Base-by-base conservation (phyloP, 345 rosid genomes). In the Corchorus olitorius region DNA sequence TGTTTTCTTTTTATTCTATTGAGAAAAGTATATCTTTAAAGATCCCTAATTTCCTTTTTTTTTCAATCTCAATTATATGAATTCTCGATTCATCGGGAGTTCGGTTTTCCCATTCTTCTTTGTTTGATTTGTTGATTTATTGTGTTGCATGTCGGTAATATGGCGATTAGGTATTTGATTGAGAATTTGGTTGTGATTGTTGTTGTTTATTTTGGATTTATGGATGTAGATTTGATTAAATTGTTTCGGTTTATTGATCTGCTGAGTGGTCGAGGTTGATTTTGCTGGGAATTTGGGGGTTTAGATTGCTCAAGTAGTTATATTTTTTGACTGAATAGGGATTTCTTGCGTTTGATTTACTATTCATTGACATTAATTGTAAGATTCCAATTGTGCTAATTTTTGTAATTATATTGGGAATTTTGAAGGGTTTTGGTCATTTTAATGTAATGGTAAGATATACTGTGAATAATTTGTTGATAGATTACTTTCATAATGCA, bases 1-100 rank as follows among this genome's bases (percentile, higher is more conserved):
- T 27, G 27, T 27, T 27, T 27, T 62, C n/a, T 9, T 12, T 37
- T 19, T n/a, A 62, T 35, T 8, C 3, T 50, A 19, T 5, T 39
- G 4, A 39, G 0, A 1, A 39, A 39, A 39, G 43, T 39, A 35
- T 46, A 41, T 48, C 22, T 59, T 37, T 75, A 19, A 20, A 83
- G 84, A 84, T 84, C 88, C 83, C 73, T 72, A 74, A 79, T 75
- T 65, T 75, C n/a, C 49, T 39, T 56, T 70, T 4, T 53, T 45
- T 9, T 0, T 11, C 63, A 64, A 15, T 63, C 39, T 77, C 39
- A 52, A 34, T 1, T 55, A 9, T n/a, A 1, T 2, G 7, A 35
- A 45, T 52, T 5, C 8, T 14, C 13, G 50, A 41, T 54, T 48
- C 35, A 48, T 14, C 0, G 27, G 27, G 70, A 49, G 4, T 56